Base-by-base conservation (phyloP, 2,329 filamentous ascomycete species). In the Monascus ruber region DNA sequence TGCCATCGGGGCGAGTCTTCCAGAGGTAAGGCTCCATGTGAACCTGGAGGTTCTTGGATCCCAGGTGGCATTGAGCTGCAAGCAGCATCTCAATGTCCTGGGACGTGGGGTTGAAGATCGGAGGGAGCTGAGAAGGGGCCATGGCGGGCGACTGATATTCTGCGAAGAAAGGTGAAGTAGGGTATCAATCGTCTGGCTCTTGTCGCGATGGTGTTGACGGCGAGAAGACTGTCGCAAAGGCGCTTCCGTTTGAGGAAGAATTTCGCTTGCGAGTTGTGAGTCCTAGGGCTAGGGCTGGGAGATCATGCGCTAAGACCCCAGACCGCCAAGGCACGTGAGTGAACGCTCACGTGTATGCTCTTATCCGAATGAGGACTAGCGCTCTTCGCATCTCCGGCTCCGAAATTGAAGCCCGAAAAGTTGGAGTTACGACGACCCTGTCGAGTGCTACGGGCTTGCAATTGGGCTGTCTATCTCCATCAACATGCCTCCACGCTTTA, bases 71-170 rank as follows among this genome's bases (percentile, higher is more conserved):
- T 76, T 96, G 88, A 63, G 93, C 88, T 65, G 88, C 84, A 61
- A 98, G 84, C 66, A 98, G 86, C 85, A 88, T 91, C 85, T 98
- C 91, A 74, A 98, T 93, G 77, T 98, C 91, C 76, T 93, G 81
- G 66, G 81, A 82, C 63, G 91, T 96, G 65, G 91, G 85, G 78
- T 94, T 91, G 83, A 98, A 94, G 64, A 83, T 76, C 55, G 88
- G 76, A 68, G 91, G 91, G 56, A 95, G 83, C 76, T 95, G 94
- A 63, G 80, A 77, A 69, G 89, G 85, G 67, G 88, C 86, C 89
- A 95, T 95, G 68, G 80, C 91, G 81, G 74, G 68, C 67, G 68
- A 70, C 68, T 70, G 66, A 66, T 66, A 59, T 58, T 58, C 46
- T 60, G 49, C 46, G 48, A 47, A 50, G 46, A 44, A 47, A 41